A percentile compares a stretch with the other conserved stretches of the same genome.
These are phyloP conservation scores for Trichoderma harzianum DNA, from an alignment of 2,329 filamentous ascomycete genomes.

Conservation along the genomic window DNA sequence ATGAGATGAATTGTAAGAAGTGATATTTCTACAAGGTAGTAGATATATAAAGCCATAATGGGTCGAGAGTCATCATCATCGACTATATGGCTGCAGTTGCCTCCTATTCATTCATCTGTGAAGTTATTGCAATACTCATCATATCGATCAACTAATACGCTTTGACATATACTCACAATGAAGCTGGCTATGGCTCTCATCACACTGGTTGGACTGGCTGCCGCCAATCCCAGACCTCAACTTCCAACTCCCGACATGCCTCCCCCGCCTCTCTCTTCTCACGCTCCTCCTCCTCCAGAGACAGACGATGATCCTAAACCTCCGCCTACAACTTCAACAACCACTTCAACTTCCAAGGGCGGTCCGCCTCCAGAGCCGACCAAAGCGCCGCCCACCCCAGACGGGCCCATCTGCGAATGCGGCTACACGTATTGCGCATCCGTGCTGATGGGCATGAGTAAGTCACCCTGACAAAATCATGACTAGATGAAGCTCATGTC, in stretches of 20 bases:
- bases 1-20: background rate
- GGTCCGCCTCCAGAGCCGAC: conserved; percentile 20
- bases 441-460: conserved; percentile 38
- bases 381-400: conserved; percentile 23
- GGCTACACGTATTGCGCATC: conserved; percentile 42
- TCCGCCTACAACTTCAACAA: conserved; percentile 14
- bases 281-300: conserved; percentile 13
- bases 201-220: conserved; percentile 24
- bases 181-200: conserved; percentile 26
- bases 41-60: background rate
- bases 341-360: background rate
- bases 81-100: background rate
- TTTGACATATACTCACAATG: conserved; percentile 23
- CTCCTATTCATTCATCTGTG: background rate
- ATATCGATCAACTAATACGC: background rate
- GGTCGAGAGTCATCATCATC: background rate
- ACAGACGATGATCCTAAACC: conserved; percentile 20
- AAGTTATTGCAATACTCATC: background rate
- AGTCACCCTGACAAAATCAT: background rate
- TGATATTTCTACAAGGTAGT: background rate
- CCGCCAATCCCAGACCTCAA: conserved; percentile 27
- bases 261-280: conserved; percentile 26
- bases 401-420: conserved; percentile 38
- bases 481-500: background rate
- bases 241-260: conserved; percentile 22